Conservation (phyloP, 345 rosid species). For the Viola odorata region DNA sequence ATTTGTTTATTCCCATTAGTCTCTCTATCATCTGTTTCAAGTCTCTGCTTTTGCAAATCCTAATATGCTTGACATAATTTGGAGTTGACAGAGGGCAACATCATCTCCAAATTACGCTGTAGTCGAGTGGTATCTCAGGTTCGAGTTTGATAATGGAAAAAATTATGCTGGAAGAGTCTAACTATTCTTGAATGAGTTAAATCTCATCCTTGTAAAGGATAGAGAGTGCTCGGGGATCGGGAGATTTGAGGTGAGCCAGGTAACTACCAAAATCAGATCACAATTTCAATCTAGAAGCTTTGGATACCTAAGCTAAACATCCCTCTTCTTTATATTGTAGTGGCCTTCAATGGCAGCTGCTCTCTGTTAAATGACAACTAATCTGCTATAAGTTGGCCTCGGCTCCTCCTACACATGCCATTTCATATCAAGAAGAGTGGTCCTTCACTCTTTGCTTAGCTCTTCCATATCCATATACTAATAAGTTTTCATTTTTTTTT, state of each 20-base stretch:
- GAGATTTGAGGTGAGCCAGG: too few relatives aligned
- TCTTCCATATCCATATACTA: background rate
- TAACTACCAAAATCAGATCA: too few relatives aligned
- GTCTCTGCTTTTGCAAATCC: background rate
- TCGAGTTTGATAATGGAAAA: too few relatives aligned
- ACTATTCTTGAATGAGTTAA: too few relatives aligned
- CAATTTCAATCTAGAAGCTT: conserved; percentile 12
- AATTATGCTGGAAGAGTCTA: too few relatives aligned
- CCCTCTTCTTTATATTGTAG: conserved; percentile 29
- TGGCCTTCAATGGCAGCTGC: conserved; percentile 26
- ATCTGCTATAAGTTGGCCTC: conserved; percentile 21
- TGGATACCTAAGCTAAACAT: conserved; percentile 35
- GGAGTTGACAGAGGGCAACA: too few relatives aligned
- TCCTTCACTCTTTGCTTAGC: conserved; percentile 1
- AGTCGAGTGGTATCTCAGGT: too few relatives aligned
- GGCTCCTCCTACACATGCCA: conserved; percentile 23
- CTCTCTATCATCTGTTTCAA: background rate
- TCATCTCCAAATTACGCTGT: too few relatives aligned
- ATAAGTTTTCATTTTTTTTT: too few relatives aligned
- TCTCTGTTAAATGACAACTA: conserved; percentile 17
- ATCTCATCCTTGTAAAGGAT: too few relatives aligned
- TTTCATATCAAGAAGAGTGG: conserved; percentile 14
- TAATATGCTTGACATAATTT: too few relatives aligned
- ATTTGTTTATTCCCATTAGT: background rate
- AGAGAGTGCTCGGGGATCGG: too few relatives aligned